Conservation (phyloP, 768 basidiomycete genomes). For the Roridomyces roridus region DNA sequence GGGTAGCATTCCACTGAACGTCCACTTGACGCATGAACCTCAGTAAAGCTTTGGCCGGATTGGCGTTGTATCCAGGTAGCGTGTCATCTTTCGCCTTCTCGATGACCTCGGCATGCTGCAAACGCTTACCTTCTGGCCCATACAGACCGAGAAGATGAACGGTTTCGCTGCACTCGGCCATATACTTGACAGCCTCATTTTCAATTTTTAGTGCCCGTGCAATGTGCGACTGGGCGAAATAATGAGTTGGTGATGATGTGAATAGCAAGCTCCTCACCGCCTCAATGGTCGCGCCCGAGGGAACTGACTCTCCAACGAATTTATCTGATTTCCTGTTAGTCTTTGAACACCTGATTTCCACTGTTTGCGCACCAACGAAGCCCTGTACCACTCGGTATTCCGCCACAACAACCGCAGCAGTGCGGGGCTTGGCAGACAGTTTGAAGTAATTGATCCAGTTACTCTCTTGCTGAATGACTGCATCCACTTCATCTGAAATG, state of each 20-base stretch:
- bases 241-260: background rate
- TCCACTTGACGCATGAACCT: slow-evolving; percentile 57
- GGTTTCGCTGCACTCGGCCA: slow-evolving; percentile 55
- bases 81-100: slow-evolving; percentile 56
- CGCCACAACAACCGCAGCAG: slow-evolving; percentile 47
- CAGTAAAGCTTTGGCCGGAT: slow-evolving; percentile 55
- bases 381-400: slow-evolving; percentile 61
- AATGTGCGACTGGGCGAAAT: slow-evolving; percentile 53
- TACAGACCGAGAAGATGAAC: slow-evolving; percentile 58
- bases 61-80: slow-evolving; percentile 46
- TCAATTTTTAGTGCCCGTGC: slow-evolving; percentile 55
- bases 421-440: slow-evolving; percentile 42
- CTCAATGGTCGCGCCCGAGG: slow-evolving; percentile 49
- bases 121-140: slow-evolving; percentile 58
- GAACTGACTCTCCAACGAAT: slow-evolving; percentile 49
- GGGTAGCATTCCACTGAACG: slow-evolving; percentile 14
- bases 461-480: slow-evolving; percentile 48
- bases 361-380: slow-evolving; percentile 33
- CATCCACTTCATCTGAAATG: slow-evolving; percentile 50
- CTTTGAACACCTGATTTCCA: too few relatives aligned
- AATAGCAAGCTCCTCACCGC: slow-evolving; percentile 42
- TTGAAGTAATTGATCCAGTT: slow-evolving; percentile 54
- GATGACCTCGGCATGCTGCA: slow-evolving; percentile 54
- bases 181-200: slow-evolving; percentile 40
- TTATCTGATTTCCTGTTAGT: too few relatives aligned